A percentile compares a stretch with the other conserved stretches of the same genome.
Evolutionary conservation across 2,329 filamentous ascomycete species (phyloP).

Genomic region (Aspergillus fructus): DNA sequence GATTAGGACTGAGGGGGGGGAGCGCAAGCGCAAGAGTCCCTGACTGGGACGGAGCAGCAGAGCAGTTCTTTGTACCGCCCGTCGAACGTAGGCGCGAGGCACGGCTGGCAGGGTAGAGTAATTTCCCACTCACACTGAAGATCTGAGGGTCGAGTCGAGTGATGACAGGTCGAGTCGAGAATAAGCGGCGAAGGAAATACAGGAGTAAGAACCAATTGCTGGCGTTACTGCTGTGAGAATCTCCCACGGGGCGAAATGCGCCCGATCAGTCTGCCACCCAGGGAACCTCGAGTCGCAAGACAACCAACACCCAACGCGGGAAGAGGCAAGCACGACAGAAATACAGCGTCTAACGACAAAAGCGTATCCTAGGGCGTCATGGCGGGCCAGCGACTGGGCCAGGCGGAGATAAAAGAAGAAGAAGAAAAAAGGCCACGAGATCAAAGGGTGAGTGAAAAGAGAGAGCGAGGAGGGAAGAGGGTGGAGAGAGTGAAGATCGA

Average conservation of each 20-base stretch:
- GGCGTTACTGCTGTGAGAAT: conserved; percentile 9
- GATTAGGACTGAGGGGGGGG: conserved; percentile 10
- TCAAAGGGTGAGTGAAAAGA: conserved; percentile 2
- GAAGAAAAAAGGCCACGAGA: conserved; percentile 15
- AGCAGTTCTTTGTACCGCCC: conserved; percentile 16
- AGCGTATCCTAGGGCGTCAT: conserved; percentile 24
- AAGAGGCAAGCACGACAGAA: conserved; percentile 10
- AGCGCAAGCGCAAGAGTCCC: conserved; percentile 12
- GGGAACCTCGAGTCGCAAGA: conserved; percentile 17
- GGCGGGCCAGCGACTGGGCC: conserved; percentile 23
- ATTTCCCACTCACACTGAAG: conserved; percentile 4
- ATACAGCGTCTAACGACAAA: conserved; percentile 15
- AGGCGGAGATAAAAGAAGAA: conserved; percentile 16
- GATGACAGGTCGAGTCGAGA: conserved; percentile 1
- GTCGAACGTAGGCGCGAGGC: conserved; percentile 11
- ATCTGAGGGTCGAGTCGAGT: not conserved
- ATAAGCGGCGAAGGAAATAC: conserved; percentile 7
- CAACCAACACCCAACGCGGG: conserved; percentile 14
- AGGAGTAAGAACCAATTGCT: conserved; percentile 9
- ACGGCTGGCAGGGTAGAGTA: conserved; percentile 1
- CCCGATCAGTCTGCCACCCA: conserved; percentile 17
- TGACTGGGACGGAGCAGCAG: conserved; percentile 18
- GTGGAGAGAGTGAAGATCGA: conserved; percentile 20
- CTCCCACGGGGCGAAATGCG: conserved; percentile 18
- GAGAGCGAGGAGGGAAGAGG: not conserved